Base-by-base conservation (phyloP, 1,139 yeast genomes). In the Ashbya aceris region DNA sequence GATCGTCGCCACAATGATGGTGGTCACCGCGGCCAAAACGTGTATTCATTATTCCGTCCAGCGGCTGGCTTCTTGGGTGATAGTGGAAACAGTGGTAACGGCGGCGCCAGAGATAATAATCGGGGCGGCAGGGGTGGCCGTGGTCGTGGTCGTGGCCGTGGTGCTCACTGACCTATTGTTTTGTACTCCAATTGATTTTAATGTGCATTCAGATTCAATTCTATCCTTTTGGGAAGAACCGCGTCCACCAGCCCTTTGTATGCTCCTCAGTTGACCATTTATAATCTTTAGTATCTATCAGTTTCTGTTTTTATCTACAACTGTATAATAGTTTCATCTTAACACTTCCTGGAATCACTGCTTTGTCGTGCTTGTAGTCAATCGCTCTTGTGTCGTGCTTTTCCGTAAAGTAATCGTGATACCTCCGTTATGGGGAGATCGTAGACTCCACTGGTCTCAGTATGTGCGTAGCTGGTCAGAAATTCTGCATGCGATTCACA, bases 371-470 rank as follows among this genome's bases (percentile, higher is more conserved):
- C 5, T 11, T 5, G 13, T 5, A 11, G 31, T 29, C 13, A 29
- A 29, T 29, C 31, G 31, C 13, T 29, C 31, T 29, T 29, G 11
- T 11, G 13, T 12, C 11, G 13, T 12, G 11, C 13, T n/a, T 12
- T 12, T n/a, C 37, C 49, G 51, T 83, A 84, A 27, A 84, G 62
- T 0, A 82, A 77, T 45, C 73, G 71, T 54, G 81, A 79, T 1
- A 82, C 94, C 35, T 76, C 68, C 1, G 76, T 70, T 2, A 83
- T 64, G 0, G 95, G 93, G 40, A 84, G 56, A 58, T 85, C 95
- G 77, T 85, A 74, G 7, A 85, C 89, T 0, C 91, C 94, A 51
- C 83, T 82, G 0, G 86, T 77, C 36, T 51, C 55, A 30, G 44
- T 33, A 31, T 30, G 40, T 33, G 76, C 73, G 44, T 72, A 72